These are phyloP conservation scores for Pinus tabuliformis DNA, from an alignment of 75 land plant genomes.

Conservation along the genomic window DNA sequence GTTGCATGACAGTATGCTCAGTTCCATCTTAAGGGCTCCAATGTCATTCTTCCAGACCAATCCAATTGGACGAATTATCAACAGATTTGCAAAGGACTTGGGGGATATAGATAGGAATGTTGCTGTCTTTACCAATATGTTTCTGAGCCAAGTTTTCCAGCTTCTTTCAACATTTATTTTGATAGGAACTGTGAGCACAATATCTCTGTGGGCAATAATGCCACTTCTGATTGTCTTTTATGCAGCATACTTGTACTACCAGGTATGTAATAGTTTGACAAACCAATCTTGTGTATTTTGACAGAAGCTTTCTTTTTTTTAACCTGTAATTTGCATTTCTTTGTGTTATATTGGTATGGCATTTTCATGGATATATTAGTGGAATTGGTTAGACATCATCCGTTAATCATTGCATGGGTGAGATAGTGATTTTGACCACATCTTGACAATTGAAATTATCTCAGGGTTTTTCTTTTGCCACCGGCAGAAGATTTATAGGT, in stretches of 20 bases:
- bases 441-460: neutral
- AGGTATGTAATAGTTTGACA: constrained; percentile 40
- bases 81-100: constrained; percentile 94
- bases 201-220: constrained; percentile 97
- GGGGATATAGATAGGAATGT: constrained; percentile 93
- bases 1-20: constrained; percentile 87
- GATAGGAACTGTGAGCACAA: constrained; percentile 91
- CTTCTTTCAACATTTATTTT: constrained; percentile 90
- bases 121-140: constrained; percentile 75
- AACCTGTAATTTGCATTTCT: neutral
- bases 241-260: constrained; percentile 82
- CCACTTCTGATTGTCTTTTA: constrained; percentile 90
- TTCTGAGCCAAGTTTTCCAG: constrained; percentile 64
- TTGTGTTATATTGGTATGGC: neutral
- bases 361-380: neutral
- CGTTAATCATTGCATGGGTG: neutral
- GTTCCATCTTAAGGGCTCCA: constrained; percentile 84
- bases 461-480: neutral
- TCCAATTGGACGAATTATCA: constrained; percentile 94
- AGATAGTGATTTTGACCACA: neutral
- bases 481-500: constrained; percentile 2
- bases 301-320: constrained; percentile 1
- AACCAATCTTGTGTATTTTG: constrained; percentile 5
- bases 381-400: neutral
- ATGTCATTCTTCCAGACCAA: constrained; percentile 98